These are phyloP conservation scores for Boehmeria nivea DNA, from an alignment of 306 rosid species.

Conservation along the genomic window DNA sequence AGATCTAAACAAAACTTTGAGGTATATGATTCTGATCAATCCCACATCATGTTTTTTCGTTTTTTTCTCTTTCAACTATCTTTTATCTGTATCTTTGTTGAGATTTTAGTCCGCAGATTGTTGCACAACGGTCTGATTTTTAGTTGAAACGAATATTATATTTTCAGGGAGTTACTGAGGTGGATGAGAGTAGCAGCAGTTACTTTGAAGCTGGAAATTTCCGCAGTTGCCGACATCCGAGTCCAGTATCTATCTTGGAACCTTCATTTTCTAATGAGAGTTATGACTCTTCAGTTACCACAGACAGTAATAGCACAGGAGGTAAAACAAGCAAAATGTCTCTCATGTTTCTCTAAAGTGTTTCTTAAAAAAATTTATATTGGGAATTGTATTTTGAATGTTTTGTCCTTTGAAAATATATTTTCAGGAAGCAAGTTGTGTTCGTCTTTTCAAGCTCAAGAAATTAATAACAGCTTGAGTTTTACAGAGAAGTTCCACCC, in stretches of 20 bases:
- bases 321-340: constrained; percentile 51
- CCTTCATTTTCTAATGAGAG: constrained; percentile 77
- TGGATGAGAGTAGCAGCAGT: constrained; percentile 34
- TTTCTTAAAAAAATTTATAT: too few species aligned
- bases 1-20: constrained; percentile 45
- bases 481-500: constrained; percentile 42
- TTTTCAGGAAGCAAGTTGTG: constrained; percentile 68
- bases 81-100: background rate
- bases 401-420: background rate
- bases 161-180: constrained; percentile 46
- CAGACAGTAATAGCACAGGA: constrained; percentile 56
- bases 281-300: constrained; percentile 53
- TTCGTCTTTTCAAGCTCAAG: constrained; percentile 56
- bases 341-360: too few species aligned
- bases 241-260: constrained; percentile 86
- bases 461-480: constrained; percentile 34
- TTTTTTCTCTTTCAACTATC: constrained; percentile 8
- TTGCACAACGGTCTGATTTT: too few species aligned
- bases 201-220: constrained; percentile 30
- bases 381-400: too few species aligned
- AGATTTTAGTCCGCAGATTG: too few species aligned
- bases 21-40: too few species aligned
- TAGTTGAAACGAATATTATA: constrained; percentile 7
- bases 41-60: too few species aligned
- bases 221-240: constrained; percentile 49